Evolutionary conservation across 768 basidiomycete species (phyloP), one percentile per base, ranked within the genome.

Genomic region (Podaxis sp.): DNA sequence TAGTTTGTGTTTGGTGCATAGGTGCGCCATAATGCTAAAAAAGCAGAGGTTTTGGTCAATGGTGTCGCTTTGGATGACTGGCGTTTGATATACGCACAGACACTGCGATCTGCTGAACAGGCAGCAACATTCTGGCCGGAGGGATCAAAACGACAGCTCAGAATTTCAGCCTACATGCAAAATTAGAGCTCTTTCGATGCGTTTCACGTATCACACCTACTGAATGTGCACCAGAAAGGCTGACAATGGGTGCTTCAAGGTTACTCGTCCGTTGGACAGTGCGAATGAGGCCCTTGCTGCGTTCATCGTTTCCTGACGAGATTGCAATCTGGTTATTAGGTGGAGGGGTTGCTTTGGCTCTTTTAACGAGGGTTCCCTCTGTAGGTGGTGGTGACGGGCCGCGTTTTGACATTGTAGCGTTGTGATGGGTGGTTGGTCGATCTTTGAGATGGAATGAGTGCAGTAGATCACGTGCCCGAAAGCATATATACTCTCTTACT

Each of bases 1-100:
- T 96, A 98, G 81, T 98, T 98, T 24, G 85, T 91, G 68, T 96
- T 95, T 6, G 95, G 94, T 15, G 93, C 77, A 62, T 96, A 97
- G 1, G 94, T 96, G 66, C 89, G 80, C 95, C 95, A 97, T 53
- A 96, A 74, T 0, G 94, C 92, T 94, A 61, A 19, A 55, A 25
- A 57, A 46, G 49, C 2, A 54, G 52, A 36, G 37, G 57, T 2
- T 38, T 1, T 22, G 33, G 46, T 37, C 38, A 13, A 22, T 5
- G 22, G 24, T 4, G n/a, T 9, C 1, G 24, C 3, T 19, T 33
- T 54, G 12, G 63, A 22, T 8, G 60, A 64, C 29, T 55, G 25
- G 15, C 7, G 25, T 11, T 15, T 9, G 27, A 22, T 9, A 36
- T 15, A 86, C 93, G 74, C 69, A 93, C 95, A 96, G 65, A 98